Base-by-base conservation (phyloP, 2,329 filamentous ascomycete genomes). In the Botrytis hyacinthi region DNA sequence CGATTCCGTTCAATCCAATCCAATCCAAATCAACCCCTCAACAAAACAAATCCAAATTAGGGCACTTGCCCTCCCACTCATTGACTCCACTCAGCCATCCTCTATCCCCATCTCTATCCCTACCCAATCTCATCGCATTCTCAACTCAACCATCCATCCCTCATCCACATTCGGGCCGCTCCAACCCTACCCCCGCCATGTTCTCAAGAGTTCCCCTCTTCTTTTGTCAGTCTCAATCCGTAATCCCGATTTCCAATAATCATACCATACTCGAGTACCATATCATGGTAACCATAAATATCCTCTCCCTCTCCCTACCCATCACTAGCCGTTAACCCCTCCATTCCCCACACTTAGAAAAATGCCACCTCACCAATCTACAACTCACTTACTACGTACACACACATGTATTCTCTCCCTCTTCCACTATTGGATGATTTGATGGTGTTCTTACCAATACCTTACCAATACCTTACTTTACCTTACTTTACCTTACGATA, bases 11-110 rank as follows among this genome's bases (percentile, higher is more conserved):
- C 40, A 65, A 26, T n/a, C 1, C 20, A 26, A 26, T n/a, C 29
- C 7, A 46, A 44, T n/a, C 7, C 22, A 12, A 40, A 7, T 20
- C 60, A 63, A 46, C 40, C 40, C 61, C 61, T 63, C 61, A 37
- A 61, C 59, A 61, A 40, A 63, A 29, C n/a, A 42, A 57, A 3
- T 1, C 5, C n/a, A 37, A 26, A 26, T 42, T n/a, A 69, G 66
- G 66, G 66, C 66, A 69, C 37, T 69, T 69, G 48, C 66, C 66
- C 48, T 69, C 4, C 37, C 22, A 18, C 63, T 51, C 44, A 12
- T 14, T 7, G 16, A 7, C 22, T 32, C 66, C 35, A 22, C 5
- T 22, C 9, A 20, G 4, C 26, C 37, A 44, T 5, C 14, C 14
- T n/a, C 8, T 4, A 22, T 29, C 3, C 20, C 46, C 9, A 48